These are phyloP conservation scores for barley (Hordeum vulgare) DNA, from an alignment of 176 grass and related monocot genomes.

Conservation along the genomic window DNA sequence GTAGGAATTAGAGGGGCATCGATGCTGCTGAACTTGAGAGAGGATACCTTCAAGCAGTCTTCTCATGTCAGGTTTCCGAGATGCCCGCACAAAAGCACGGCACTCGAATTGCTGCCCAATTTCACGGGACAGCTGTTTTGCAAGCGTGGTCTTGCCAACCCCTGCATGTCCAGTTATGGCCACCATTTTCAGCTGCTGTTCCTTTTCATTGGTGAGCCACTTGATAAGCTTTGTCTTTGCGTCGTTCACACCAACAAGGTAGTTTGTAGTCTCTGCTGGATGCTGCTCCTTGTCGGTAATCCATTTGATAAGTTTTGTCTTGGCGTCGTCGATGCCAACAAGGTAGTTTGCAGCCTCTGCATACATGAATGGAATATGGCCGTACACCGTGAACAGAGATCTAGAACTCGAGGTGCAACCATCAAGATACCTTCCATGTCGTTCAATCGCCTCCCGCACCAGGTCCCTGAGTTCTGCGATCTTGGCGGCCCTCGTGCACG, in stretches of 20 bases:
- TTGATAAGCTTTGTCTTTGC: neutral
- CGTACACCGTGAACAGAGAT: neutral
- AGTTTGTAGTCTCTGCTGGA: too few species aligned
- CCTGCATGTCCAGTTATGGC: neutral
- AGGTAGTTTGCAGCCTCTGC: neutral
- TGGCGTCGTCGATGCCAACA: neutral
- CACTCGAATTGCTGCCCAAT: neutral
- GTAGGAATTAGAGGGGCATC: neutral
- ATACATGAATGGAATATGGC: neutral
- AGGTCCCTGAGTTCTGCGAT: neutral
- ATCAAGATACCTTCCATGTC: neutral
- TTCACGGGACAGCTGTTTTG: neutral
- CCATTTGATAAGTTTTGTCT: neutral
- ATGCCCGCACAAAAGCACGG: neutral
- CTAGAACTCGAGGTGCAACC: neutral
- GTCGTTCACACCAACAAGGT: neutral
- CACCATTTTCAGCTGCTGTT: constrained; percentile 7
- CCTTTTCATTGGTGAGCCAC: neutral
- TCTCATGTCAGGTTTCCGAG: neutral
- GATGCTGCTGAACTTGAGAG: neutral
- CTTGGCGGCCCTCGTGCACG: neutral
- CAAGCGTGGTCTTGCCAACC: constrained; percentile 6
- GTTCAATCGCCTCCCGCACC: neutral
- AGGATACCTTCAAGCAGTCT: neutral
- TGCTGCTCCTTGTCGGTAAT: too few species aligned